Base-by-base conservation (phyloP, 345 rosid species). In the Syzygium oleosum region DNA sequence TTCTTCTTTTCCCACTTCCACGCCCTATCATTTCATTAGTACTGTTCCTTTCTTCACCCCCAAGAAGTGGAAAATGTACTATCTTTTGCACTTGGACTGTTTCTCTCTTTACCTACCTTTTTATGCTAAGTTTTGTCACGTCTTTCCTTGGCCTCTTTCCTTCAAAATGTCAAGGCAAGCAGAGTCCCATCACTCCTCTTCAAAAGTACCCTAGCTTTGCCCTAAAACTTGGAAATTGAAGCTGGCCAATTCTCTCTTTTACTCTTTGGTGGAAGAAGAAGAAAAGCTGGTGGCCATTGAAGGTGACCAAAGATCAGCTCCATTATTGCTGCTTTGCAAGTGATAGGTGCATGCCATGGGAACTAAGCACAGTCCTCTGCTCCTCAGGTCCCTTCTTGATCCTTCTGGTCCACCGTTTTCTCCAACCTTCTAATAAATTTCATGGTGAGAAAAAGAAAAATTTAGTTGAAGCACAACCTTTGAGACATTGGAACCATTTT, bases 221-320 rank as follows among this genome's bases (percentile, higher is more conserved):
- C 79, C 23, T 68, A 68, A 34, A 17, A 38, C 79, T 9, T 9
- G 79, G 2, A 68, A 19, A 9, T 38, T 17, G 79, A 68, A 41
- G 79, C 79, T 9, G 79, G 79, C 34, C 46, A 34, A 16, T 68
- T 68, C 46, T 68, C 46, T 68, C 22, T 68, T 38, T 68, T 9
- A 19, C 46, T 34, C 79, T 34, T 68, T 31, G 79, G 79, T 68
- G 46, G 46, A 68, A 86, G 38, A 87, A 56, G 84, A 61, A 16
- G 79, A 68, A 17, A 68, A 68, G 46, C 91, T 86, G 86, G 86
- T 91, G 56, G 89, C 90, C 91, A 79, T 93, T 9, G 94, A 94
- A 41, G 99, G 97, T 80, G 98, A 94, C 98, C 99, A 97, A 88
- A 92, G 94, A 94, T 97, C 98, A 21, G 98, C 98, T 27, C 99